These are phyloP conservation scores for Microthlaspi erraticum DNA, from an alignment of 345 rosid species.

Conservation along the genomic window DNA sequence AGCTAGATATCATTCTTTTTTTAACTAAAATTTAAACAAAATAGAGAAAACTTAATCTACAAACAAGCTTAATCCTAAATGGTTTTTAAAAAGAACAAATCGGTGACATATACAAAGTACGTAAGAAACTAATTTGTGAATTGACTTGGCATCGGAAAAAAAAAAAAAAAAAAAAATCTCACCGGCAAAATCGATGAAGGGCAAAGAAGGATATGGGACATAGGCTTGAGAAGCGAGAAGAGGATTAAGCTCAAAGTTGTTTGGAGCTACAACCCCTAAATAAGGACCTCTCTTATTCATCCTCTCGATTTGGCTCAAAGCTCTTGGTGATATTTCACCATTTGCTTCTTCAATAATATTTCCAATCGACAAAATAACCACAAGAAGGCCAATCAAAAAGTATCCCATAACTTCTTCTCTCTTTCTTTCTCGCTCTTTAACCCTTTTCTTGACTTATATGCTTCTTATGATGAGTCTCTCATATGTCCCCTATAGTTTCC, in stretches of 20 bases:
- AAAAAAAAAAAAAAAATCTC: neutral
- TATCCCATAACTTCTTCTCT: conserved; percentile 35
- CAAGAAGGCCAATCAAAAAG: conserved; percentile 26
- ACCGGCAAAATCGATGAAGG: conserved; percentile 68
- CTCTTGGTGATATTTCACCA: conserved; percentile 38
- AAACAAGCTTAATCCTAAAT: neutral
- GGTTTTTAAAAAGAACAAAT: neutral
- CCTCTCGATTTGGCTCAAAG: conserved; percentile 40
- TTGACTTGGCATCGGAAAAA: too few species aligned
- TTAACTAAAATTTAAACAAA: neutral
- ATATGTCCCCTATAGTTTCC: conserved; percentile 8
- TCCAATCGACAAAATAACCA: conserved; percentile 37
- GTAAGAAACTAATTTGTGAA: too few species aligned
- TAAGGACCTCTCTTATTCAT: conserved; percentile 60
- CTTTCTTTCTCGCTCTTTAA: neutral
- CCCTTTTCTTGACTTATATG: conserved; percentile 3
- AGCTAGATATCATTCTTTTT: neutral
- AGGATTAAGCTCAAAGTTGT: conserved; percentile 78
- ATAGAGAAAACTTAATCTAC: neutral
- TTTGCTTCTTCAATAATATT: conserved; percentile 37
- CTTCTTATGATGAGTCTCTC: conserved; percentile 18
- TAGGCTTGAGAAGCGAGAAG: conserved; percentile 64
- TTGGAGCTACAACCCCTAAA: conserved; percentile 75
- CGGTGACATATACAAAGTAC: too few species aligned
- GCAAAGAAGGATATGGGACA: conserved; percentile 46